Base-by-base conservation (phyloP, 352 stramenopile species). In the Aphanomyces cochlioides region DNA sequence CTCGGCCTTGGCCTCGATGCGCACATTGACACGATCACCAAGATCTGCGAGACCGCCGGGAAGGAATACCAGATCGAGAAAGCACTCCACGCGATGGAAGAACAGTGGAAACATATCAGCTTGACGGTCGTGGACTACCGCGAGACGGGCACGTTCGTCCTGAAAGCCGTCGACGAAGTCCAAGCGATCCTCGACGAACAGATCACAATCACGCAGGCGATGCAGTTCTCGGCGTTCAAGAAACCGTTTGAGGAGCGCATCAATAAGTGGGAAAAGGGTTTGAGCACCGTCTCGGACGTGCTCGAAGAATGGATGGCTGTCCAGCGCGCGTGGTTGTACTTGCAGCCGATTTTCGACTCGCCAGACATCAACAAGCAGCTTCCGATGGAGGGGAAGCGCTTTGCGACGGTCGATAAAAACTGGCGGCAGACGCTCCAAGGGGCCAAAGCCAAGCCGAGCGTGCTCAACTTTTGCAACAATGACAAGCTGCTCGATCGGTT, bases 341-440 rank as follows among this genome's bases (percentile, higher is more conserved):
- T 98, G 7, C 92, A 98, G 73, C 94, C 94, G 8, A 98, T 98
- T 63, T 98, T 98, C 54, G 93, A 98, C 72, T 97, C 90, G 2
- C 83, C 90, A 0, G 94, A 98, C 67, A 98, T 98, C 70, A 98
- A 97, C 79, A 98, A 98, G 73, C 94, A 98, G 69, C 82, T 98
- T 1, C 94, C 94, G 0, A 93, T 85, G 4, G 94, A 98, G 74
- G 92, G 90, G 13, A 98, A 98, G 69, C 82, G 93, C 6, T 98
- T 98, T 69, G 84, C 89, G 0, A 97, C 91, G 2, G 94, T 98
- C 0, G 94, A 98, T 72, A 98, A 98, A 72, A 97, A 97, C 75
- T 98, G 93, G 92, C 81, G 93, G 3, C 82, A 94, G 56, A 98
- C 90, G 0, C 88, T 98, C 45, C 75, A 79, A 28, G 75, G 79